A percentile compares a stretch with the other conserved stretches of the same genome.
phyloP scores from a whole-genome alignment of 75 land plant species.

The Pinus albicaulis region DNA sequence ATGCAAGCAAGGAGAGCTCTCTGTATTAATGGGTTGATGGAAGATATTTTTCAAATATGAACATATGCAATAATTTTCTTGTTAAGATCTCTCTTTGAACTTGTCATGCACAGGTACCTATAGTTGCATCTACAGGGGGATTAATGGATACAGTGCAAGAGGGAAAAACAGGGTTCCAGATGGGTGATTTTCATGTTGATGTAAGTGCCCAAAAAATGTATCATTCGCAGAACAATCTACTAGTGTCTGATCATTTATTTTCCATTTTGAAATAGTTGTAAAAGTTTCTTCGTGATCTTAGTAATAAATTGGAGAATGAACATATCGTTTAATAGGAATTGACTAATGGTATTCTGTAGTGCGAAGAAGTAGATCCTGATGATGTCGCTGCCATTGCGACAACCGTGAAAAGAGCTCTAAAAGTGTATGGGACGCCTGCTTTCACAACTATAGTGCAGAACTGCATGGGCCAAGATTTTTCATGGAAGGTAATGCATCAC shows the following conservation, averaged over 20 bases:
- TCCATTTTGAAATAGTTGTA: background rate
- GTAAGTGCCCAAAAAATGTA: constrained; percentile 35
- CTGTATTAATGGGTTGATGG: too few relatives aligned
- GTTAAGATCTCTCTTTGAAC: background rate
- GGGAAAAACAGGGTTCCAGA: constrained; percentile 81
- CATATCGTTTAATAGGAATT: background rate
- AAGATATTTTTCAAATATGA: too few relatives aligned
- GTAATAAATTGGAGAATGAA: too few relatives aligned
- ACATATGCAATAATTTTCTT: too few relatives aligned
- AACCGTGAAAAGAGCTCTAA: constrained; percentile 55
- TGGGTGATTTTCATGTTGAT: constrained; percentile 71
- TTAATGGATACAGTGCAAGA: constrained; percentile 87
- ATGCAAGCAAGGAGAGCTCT: too few relatives aligned
- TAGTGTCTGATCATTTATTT: too few relatives aligned
- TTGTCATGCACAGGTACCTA: constrained; percentile 42
- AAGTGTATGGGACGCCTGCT: constrained; percentile 49
- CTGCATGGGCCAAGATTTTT: constrained; percentile 92
- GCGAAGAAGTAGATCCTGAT: constrained; percentile 71
- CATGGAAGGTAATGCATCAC: constrained; percentile 77
- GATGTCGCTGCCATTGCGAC: constrained; percentile 59
- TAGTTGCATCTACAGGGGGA: constrained; percentile 82
- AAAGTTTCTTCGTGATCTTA: too few relatives aligned
- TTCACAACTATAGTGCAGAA: constrained; percentile 63
- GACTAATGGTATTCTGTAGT: constrained; percentile 34
- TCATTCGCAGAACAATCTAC: background rate